Evolutionary conservation across 345 rosid genomes (phyloP), one percentile per base, ranked within the genome.

Genomic region (Jatropha curcas): DNA sequence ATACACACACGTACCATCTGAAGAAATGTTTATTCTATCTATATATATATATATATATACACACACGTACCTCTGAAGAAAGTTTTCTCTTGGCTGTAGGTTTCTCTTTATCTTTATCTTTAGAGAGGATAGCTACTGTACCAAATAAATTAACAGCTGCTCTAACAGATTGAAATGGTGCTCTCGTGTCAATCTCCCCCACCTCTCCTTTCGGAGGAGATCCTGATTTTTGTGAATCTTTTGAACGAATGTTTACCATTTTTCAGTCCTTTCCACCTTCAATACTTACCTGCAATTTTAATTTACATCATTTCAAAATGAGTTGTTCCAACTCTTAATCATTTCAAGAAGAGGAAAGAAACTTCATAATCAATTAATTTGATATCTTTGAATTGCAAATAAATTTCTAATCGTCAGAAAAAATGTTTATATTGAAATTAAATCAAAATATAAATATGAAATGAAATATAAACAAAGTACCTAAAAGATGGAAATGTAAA

Each of bases 131-230:
- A 6, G 86, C 88, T 6, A 90, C 98, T 81, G 91, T 94, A 2
- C 94, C 96, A 50, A 90, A 95, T 60, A 92, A 81, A 65, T 86
- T 90, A 64, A 95, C 97, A 19, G 99, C 98, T 22, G 99, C 99
- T 81, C 84, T 90, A 48, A 95, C 99, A 53, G 99, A 95, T 76
- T 89, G 90, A 70, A 92, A 89, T 0, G 98, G 99, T 34, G 95
- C 94, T 81, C 88, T 77, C 7, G 99, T 92, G 83, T 95, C 99
- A 65, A 92, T 95, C 87, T 94, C 98, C 69, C 98, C 97, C 2
- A 90, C 87, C 88, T 89, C 99, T 14, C 74, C 86, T 76, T 75
- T 86, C 0, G 93, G 94, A 70, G n/a, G n/a, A n/a, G 93, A 88
- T 55, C 64, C 84, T 4, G 75, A 7, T 61, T 62, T 77, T 72